These are phyloP conservation scores for Cadophora gregata DNA, from an alignment of 2,329 filamentous ascomycete species.

Conservation along the genomic window DNA sequence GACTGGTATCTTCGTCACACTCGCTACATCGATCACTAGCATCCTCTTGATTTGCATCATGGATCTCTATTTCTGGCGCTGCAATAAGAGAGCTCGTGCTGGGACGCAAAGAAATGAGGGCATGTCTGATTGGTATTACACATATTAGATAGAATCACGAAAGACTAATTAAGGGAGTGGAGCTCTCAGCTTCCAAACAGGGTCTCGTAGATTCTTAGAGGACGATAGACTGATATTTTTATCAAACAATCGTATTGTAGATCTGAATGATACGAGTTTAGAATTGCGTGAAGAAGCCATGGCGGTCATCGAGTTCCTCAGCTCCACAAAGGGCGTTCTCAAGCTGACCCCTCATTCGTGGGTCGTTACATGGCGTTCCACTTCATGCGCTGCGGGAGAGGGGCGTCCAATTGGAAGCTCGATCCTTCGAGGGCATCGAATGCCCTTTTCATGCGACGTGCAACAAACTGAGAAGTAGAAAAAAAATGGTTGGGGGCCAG, in stretches of 20 bases:
- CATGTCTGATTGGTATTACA: slow-evolving; percentile 13
- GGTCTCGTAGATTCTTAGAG: too few species aligned
- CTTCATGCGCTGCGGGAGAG: not conserved
- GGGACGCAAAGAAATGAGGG: slow-evolving; percentile 14
- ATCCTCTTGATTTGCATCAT: slow-evolving; percentile 10
- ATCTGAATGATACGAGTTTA: not conserved
- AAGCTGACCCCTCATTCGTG: not conserved
- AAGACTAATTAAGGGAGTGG: too few species aligned
- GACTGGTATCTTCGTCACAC: slow-evolving; percentile 21
- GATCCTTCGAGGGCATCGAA: not conserved
- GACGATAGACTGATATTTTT: too few species aligned
- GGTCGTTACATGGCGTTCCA: not conserved
- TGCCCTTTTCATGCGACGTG: not conserved
- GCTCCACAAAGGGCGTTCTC: not conserved
- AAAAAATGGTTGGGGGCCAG: not conserved
- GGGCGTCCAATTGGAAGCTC: not conserved
- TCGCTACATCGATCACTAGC: slow-evolving; percentile 6
- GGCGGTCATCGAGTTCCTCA: not conserved
- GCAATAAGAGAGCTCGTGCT: slow-evolving; percentile 20
- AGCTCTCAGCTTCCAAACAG: too few species aligned
- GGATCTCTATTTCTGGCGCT: slow-evolving; percentile 21
- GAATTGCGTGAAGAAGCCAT: not conserved
- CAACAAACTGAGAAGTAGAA: not conserved
- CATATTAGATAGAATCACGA: not conserved
- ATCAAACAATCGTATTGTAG: not conserved